Percentiles rank a stretch among this genome's conserved stretches.
These are phyloP conservation scores for Blastosporella zonata DNA, from an alignment of 1,284 basidiomycete genomes.

Conservation along the genomic window DNA sequence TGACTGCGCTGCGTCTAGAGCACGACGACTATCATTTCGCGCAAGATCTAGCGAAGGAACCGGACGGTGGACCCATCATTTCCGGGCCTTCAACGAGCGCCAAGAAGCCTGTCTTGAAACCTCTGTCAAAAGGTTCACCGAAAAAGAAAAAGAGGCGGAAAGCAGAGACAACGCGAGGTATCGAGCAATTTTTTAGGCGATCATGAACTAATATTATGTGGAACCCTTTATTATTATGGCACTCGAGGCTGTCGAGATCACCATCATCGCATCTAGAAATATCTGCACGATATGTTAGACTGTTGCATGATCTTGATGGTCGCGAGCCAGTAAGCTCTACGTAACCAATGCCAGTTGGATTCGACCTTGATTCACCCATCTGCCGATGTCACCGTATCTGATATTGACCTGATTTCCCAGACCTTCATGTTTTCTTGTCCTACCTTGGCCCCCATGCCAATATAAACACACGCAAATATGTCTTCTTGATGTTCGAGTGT, in stretches of 20 bases:
- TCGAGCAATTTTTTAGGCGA: conserved; percentile 73
- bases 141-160: conserved; percentile 44
- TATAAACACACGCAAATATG: conserved; percentile 14
- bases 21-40: conserved; percentile 90
- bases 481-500: background rate
- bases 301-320: conserved; percentile 13
- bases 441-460: background rate
- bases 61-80: conserved; percentile 16
- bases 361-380: conserved; percentile 1
- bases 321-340: background rate
- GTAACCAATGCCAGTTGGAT: conserved; percentile 1
- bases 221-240: background rate
- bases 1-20: conserved; percentile 59
- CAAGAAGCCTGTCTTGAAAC: conserved; percentile 1
- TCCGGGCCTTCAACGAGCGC: conserved; percentile 10
- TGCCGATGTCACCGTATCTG: background rate
- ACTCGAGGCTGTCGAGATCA: background rate
- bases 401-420: background rate
- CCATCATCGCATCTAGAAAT: background rate
- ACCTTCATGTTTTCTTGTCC: background rate
- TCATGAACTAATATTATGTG: conserved; percentile 13
- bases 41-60: conserved; percentile 57
- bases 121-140: conserved; percentile 21
- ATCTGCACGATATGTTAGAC: too few species aligned
- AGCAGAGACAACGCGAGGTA: conserved; percentile 47